Conservation (phyloP, 192 early-diverging fungal species). For the Spizellomyces sp. region DNA sequence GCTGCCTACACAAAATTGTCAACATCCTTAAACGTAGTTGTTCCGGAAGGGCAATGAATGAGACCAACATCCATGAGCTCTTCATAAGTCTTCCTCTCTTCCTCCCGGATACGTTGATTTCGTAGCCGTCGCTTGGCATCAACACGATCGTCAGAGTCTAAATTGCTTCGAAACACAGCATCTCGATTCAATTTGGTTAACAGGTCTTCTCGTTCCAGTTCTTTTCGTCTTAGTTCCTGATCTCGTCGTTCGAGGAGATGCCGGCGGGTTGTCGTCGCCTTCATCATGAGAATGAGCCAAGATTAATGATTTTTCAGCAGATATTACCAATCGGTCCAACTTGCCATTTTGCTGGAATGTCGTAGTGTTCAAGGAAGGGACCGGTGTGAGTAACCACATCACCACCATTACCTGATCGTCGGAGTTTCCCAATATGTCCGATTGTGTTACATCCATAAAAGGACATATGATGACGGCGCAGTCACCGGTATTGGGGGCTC, state of each 20-base stretch:
- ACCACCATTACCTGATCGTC: no score
- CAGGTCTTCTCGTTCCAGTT: conserved; percentile 50
- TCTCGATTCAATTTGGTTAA: conserved; percentile 48
- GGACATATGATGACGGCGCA: no score
- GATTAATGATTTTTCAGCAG: no score
- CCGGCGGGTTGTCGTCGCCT: conserved; percentile 15
- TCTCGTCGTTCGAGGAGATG: conserved; percentile 36
- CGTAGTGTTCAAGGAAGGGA: no score
- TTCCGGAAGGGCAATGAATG: background rate
- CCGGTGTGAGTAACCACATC: no score
- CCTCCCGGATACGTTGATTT: conserved; percentile 32
- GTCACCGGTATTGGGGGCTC: no score
- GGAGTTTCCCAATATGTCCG: no score
- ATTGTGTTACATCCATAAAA: no score
- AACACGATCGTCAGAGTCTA: conserved; percentile 48
- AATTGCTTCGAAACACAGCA: conserved; percentile 38
- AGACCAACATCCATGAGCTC: conserved; percentile 39
- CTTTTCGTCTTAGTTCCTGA: conserved; percentile 42
- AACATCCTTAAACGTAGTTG: background rate
- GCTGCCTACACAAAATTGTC: conserved; percentile 24
- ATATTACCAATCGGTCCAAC: no score
- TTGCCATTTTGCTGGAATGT: no score
- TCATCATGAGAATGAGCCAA: background rate
- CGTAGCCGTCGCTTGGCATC: conserved; percentile 44
- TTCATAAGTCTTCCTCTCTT: conserved; percentile 39